Percentiles rank a stretch among this genome's conserved stretches.
Evolutionary conservation across 331 rosid genomes (phyloP).

Genomic region (Ulmus americana): DNA sequence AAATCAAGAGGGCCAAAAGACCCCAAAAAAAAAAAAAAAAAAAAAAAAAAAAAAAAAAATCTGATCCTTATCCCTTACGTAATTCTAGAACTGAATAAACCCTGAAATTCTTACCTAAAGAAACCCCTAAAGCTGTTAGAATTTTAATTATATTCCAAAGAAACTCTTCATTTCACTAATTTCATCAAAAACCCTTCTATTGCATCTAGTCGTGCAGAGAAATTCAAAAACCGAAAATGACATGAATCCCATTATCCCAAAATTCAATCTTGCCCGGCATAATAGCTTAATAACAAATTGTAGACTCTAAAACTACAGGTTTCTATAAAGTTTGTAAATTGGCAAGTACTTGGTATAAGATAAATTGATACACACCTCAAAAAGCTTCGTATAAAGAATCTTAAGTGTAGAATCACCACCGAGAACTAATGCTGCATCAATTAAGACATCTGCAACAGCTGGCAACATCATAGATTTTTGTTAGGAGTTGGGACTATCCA

Average conservation of each 20-base stretch:
- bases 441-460: slow-evolving; percentile 98
- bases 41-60: no score
- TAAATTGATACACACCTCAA: slow-evolving; percentile 58
- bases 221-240: background rate
- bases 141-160: no score
- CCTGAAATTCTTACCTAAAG: no score
- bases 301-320: background rate
- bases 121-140: no score
- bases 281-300: background rate
- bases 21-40: no score
- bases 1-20: no score
- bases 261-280: background rate
- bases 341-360: slow-evolving; percentile 12
- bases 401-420: slow-evolving; percentile 84
- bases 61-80: no score
- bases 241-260: background rate
- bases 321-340: background rate
- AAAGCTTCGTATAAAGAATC: slow-evolving; percentile 76
- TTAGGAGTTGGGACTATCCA: slow-evolving; percentile 16
- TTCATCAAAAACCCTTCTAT: no score
- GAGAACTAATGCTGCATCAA: slow-evolving; percentile 89
- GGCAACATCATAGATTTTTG: slow-evolving; percentile 35
- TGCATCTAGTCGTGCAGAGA: background rate
- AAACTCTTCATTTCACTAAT: no score
- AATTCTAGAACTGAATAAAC: no score